Base-by-base conservation (phyloP, 345 rosid species). In the Linum trigynum region DNA sequence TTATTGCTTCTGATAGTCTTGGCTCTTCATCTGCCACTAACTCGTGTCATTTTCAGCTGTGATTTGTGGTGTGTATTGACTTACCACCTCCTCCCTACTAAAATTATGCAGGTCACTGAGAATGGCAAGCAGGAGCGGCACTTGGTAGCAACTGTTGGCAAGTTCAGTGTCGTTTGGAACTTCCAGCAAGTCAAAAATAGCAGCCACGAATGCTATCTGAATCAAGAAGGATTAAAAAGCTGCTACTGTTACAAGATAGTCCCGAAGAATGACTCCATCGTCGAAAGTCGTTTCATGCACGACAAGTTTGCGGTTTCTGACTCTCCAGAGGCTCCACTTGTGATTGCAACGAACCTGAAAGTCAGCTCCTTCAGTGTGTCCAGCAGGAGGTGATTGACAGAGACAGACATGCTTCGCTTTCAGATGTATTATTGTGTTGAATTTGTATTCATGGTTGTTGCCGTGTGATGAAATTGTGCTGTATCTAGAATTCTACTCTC, bases 331-430 rank as follows among this genome's bases (percentile, higher is more conserved):
- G 99, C 99, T 38, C 97, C 99, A 50, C 78, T 91, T 72, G 99
- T 94, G 72, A 89, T 94, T 71, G 99, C 99, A 14, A 94, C 97
- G 15, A 88, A 91, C 43, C 69, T 87, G 82, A 94, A 88, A 83
- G 97, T 94, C 73, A 94, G 99, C 79, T 94, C 97, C 55, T 94
- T 94, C 81, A 90, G 92, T 86, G 85, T 94, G 71, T 91, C 96
- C 62, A 91, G 81, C 86, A 83, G 74, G 76, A 86, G 85, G 62
- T 88, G 81, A 83, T 59, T 59, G 5, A 64, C 61, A 16, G 8
- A 61, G 5, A 64, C 61, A 16, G 8, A 7, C 57, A 39, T 14
- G 32, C 11, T 53, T 41, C 67, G n/a, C 37, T 45, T 59, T 10
- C 63, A 63, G 55, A 40, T 74, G 63, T 73, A 37, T 43, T 63